Evolutionary conservation across 345 rosid species (phyloP).

Genomic region (Sonneratia alba): DNA sequence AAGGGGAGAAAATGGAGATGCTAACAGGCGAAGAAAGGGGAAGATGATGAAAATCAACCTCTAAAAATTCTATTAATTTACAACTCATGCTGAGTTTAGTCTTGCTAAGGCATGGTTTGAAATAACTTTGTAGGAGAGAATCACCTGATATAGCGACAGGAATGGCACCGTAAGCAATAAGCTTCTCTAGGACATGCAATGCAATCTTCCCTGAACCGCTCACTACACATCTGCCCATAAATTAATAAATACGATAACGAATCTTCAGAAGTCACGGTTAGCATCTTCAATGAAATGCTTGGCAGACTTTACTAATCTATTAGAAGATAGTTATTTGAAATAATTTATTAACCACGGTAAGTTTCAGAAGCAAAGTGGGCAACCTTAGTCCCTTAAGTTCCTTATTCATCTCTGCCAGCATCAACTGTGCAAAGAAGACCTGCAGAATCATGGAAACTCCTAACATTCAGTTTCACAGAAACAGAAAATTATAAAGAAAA

Average conservation of each 20-base stretch:
- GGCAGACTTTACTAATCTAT: background rate
- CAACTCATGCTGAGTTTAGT: background rate
- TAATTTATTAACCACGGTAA: background rate
- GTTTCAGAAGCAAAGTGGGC: conserved; percentile 8
- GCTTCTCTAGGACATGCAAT: conserved; percentile 96
- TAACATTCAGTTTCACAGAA: background rate
- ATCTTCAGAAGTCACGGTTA: background rate
- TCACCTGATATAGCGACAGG: conserved; percentile 89
- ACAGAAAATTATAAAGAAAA: background rate
- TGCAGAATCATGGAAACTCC: conserved; percentile 25
- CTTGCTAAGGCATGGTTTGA: background rate
- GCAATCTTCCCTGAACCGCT: conserved; percentile 99
- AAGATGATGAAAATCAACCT: background rate
- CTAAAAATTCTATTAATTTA: background rate
- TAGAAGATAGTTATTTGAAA: background rate
- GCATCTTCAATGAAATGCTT: background rate
- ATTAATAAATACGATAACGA: background rate
- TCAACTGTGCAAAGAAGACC: conserved; percentile 95
- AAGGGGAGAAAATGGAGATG: background rate
- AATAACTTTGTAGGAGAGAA: background rate
- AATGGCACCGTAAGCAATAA: conserved; percentile 86
- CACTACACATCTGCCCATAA: conserved; percentile 63
- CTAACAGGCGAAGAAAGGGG: background rate
- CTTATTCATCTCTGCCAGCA: conserved; percentile 89
- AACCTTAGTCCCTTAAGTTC: conserved; percentile 95